These are phyloP conservation scores for Lachancea cidri DNA, from an alignment of 805 yeast genomes.

Conservation along the genomic window DNA sequence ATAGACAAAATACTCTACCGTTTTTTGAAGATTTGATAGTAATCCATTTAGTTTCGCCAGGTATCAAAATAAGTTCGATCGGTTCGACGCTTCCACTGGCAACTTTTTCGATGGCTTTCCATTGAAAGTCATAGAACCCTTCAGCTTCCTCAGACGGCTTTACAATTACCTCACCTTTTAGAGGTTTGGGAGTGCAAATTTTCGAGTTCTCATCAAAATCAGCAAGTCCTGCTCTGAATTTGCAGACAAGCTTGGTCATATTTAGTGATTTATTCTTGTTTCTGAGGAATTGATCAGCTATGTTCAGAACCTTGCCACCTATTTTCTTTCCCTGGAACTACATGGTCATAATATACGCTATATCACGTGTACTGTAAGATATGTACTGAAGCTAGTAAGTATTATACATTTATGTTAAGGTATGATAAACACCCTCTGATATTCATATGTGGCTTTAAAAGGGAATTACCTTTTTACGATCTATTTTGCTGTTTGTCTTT, in stretches of 20 bases:
- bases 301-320: not conserved
- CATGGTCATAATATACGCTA: not conserved
- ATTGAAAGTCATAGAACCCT: conserved; percentile 33
- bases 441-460: too few species aligned
- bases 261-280: not conserved
- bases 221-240: conserved; percentile 62
- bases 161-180: conserved; percentile 43
- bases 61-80: conserved; percentile 59
- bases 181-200: conserved; percentile 52
- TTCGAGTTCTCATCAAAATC: conserved; percentile 51
- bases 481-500: too few species aligned
- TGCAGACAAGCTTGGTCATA: conserved; percentile 18
- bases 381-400: too few species aligned
- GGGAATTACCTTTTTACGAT: too few species aligned
- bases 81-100: conserved; percentile 22
- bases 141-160: conserved; percentile 31
- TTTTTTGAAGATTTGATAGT: conserved; percentile 62
- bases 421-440: too few species aligned
- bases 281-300: too few species aligned
- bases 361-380: not conserved
- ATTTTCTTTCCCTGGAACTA: not conserved
- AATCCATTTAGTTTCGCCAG: conserved; percentile 79
- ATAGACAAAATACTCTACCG: conserved; percentile 71
- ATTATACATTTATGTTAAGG: too few species aligned
- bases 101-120: conserved; percentile 29